These are phyloP conservation scores for Podila verticillata DNA, from an alignment of 192 early-diverging fungal species.

Conservation along the genomic window DNA sequence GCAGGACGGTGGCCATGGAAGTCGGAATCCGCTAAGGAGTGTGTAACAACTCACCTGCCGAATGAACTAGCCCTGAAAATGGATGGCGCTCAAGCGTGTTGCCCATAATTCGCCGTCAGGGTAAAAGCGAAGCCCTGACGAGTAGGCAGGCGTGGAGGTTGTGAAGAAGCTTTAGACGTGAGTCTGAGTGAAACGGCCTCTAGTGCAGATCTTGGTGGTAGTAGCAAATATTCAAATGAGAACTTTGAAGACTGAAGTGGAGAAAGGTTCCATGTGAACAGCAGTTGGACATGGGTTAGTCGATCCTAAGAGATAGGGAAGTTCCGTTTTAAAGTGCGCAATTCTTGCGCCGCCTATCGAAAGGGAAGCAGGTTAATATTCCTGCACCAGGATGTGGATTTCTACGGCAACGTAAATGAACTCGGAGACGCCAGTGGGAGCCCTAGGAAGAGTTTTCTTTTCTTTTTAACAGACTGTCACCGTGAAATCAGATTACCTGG, in stretches of 20 bases:
- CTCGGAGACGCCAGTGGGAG: constrained; percentile 71
- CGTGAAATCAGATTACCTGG: constrained; percentile 74
- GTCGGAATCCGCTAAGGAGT: constrained; percentile 85
- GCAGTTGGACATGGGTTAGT: constrained; percentile 80
- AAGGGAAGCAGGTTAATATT: constrained; percentile 87
- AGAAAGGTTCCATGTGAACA: constrained; percentile 82
- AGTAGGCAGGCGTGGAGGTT: constrained; percentile 79
- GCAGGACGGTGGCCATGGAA: constrained; percentile 88
- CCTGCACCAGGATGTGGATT: constrained; percentile 77
- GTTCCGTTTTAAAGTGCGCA: constrained; percentile 57
- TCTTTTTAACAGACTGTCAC: constrained; percentile 71
- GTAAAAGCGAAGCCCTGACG: constrained; percentile 64
- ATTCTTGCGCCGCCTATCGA: constrained; percentile 67
- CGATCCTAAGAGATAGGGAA: constrained; percentile 81
- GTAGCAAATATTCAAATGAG: constrained; percentile 85
- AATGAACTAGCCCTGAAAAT: constrained; percentile 59
- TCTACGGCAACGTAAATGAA: constrained; percentile 74
- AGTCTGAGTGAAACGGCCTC: constrained; percentile 71
- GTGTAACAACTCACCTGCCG: constrained; percentile 73
- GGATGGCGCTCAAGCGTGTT: constrained; percentile 81
- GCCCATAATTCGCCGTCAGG: constrained; percentile 74
- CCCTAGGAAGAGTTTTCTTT: constrained; percentile 80
- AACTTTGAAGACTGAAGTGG: constrained; percentile 88
- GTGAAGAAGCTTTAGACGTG: constrained; percentile 67
- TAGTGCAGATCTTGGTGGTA: constrained; percentile 85